Evolutionary conservation across 441 rosid genomes (phyloP), one percentile per base, ranked within the genome.

Genomic region (Gossypium laxum): DNA sequence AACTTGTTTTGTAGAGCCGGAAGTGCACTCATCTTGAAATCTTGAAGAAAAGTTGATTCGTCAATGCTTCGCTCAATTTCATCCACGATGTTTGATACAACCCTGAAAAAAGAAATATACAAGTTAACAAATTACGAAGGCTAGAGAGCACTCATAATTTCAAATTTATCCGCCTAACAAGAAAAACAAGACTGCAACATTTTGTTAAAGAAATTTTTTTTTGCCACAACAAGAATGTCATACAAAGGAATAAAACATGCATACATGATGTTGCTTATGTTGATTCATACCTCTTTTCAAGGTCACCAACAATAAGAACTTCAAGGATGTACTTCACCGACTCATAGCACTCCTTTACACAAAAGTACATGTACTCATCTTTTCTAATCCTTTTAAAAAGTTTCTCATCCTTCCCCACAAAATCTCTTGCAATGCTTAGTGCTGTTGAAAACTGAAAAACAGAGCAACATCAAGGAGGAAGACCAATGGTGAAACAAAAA

Each of bases 291-390:
- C 88, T 87, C 82, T 92, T 92, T 82, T 94, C 99, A 43, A 82
- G 78, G 79, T 88, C 79, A 18, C 99, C 95, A 28, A 87, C 82
- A 62, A 92, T 80, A 77, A 94, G 97, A 79, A 88, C 80, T 76
- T 88, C 92, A 65, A 94, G 88, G 78, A 94, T 86, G 85, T 80
- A 79, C 86, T 89, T 89, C 80, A 92, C 74, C 62, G 96, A 89
- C 77, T 90, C 94, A 34, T 87, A 94, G 82, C 98, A 87, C 81
- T 94, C 99, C 82, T 79, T 88, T 55, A 87, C 89, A 57, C 97
- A 96, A 76, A 74, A 78, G 79, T 87, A 85, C 99, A 94, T 94
- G 84, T 87, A 89, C 81, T 87, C 85, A 77, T 94, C 99, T 72
- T 80, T 94, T 59, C 79, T 87, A 74, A 94, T 83, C 84, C 85